Conservation (phyloP, 306 rosid species). For the Quercus engelmannii region DNA sequence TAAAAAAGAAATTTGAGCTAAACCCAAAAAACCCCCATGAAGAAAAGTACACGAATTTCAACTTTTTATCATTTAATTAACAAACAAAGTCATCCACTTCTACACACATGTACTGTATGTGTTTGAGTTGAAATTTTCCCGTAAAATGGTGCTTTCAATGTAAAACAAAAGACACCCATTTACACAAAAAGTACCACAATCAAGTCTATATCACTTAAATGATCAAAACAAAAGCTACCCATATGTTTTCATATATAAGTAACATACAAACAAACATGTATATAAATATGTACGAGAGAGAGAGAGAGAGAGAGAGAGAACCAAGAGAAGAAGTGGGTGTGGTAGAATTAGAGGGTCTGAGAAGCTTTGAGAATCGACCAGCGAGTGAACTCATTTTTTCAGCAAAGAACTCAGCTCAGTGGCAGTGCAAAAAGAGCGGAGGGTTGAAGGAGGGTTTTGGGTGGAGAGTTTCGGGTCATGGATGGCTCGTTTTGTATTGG, state of each 20-base stretch:
- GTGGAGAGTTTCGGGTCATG: not conserved
- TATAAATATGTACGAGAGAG: not conserved
- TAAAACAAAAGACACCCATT: conserved; percentile 8
- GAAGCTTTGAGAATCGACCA: conserved; percentile 41
- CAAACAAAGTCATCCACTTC: not conserved
- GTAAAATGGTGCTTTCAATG: not conserved
- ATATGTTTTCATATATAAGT: not conserved
- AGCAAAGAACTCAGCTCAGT: not conserved
- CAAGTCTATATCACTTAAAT: not conserved
- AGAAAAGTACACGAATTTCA: not conserved
- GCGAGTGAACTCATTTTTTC: conserved; percentile 56
- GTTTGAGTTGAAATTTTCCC: not conserved
- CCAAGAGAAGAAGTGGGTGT: conserved; percentile 41
- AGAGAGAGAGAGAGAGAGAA: conserved; percentile 29
- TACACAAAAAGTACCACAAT: not conserved
- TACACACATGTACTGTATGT: too few species aligned
- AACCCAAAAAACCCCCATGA: not conserved
- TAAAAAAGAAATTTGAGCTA: not conserved
- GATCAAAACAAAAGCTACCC: not conserved
- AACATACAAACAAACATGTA: not conserved
- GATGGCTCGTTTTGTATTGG: too few species aligned
- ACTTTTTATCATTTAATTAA: not conserved
- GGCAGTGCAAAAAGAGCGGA: not conserved
- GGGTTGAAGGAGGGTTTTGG: conserved; percentile 29
- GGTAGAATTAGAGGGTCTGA: conserved; percentile 34